These are phyloP conservation scores for Ophiosphaerella narmari DNA, from an alignment of 2,329 filamentous ascomycete species.

Conservation along the genomic window DNA sequence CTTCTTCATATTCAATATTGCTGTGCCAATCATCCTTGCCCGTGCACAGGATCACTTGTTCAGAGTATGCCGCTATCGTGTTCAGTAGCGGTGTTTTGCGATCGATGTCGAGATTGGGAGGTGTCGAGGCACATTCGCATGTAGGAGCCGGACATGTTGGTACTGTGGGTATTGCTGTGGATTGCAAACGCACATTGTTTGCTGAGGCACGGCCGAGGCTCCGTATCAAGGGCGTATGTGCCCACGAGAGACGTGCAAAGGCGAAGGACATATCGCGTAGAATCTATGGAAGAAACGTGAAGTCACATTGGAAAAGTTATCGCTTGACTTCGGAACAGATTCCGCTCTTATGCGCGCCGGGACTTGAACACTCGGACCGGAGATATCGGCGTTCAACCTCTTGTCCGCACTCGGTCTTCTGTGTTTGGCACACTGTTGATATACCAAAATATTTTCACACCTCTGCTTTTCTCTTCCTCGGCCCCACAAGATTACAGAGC, in stretches of 20 bases:
- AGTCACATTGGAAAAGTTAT: neutral
- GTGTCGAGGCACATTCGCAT: slow-evolving; percentile 73
- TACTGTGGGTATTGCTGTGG: slow-evolving; percentile 26
- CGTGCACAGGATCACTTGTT: slow-evolving; percentile 84
- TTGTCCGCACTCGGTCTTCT: too few relatives aligned
- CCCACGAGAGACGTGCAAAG: slow-evolving; percentile 4
- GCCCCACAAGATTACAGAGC: slow-evolving; percentile 72
- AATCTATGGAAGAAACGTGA: neutral
- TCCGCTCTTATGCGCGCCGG: too few relatives aligned
- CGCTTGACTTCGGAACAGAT: too few relatives aligned
- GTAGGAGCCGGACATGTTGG: slow-evolving; percentile 71
- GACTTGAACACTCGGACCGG: too few relatives aligned
- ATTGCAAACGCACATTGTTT: neutral
- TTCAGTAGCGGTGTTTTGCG: slow-evolving; percentile 70
- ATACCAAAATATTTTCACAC: neutral
- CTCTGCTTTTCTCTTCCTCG: slow-evolving; percentile 12
- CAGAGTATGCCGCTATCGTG: slow-evolving; percentile 75
- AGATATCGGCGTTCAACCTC: too few relatives aligned
- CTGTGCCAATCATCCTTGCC: slow-evolving; percentile 81
- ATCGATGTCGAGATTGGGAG: slow-evolving; percentile 74
- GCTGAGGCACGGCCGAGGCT: neutral
- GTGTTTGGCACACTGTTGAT: neutral
- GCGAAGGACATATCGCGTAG: slow-evolving; percentile 1
- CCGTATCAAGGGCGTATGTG: neutral
- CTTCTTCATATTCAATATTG: slow-evolving; percentile 79